Percentiles rank a stretch among this genome's conserved stretches.
phyloP scores from a whole-genome alignment of 108 stramenopile genomes.

The Fistulifera pelliculosa region DNA sequence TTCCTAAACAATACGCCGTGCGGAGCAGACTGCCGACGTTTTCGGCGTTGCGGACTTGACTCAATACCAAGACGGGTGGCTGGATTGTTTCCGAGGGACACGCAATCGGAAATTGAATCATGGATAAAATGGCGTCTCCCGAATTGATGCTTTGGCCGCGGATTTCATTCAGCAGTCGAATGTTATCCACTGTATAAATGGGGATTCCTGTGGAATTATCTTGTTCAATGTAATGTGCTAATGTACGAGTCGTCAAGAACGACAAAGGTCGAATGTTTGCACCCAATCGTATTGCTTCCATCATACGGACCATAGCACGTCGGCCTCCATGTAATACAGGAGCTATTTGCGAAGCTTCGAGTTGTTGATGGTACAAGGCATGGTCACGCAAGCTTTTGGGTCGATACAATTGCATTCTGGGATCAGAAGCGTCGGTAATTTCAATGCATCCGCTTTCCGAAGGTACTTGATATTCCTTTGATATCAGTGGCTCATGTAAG shows the following conservation, averaged over 20 bases:
- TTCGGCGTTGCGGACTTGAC: slow-evolving; percentile 20
- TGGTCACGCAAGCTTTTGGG: slow-evolving; percentile 19
- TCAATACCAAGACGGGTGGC: slow-evolving; percentile 15
- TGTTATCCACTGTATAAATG: slow-evolving; percentile 9
- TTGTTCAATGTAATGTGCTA: slow-evolving; percentile 2
- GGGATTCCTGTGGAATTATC: not conserved
- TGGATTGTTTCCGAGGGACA: slow-evolving; percentile 8
- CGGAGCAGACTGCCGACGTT: slow-evolving; percentile 21
- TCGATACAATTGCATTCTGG: slow-evolving; percentile 10
- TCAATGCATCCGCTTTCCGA: not conserved
- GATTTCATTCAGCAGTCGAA: slow-evolving; percentile 6
- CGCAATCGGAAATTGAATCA: slow-evolving; percentile 18
- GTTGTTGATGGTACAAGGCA: slow-evolving; percentile 12
- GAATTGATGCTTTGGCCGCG: slow-evolving; percentile 22
- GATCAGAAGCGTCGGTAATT: slow-evolving; percentile 9
- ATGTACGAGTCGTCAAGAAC: slow-evolving; percentile 10
- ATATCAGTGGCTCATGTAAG: no score
- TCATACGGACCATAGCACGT: slow-evolving; percentile 18
- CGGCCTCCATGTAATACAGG: slow-evolving; percentile 15
- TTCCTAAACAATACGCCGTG: slow-evolving; percentile 21
- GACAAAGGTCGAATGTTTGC: slow-evolving; percentile 13
- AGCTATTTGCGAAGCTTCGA: slow-evolving; percentile 4
- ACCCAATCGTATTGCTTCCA: slow-evolving; percentile 13
- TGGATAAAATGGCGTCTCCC: slow-evolving; percentile 16
- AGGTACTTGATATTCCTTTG: not conserved